These are phyloP conservation scores for Scheffersomyces lignosus DNA, from an alignment of 805 yeast genomes.

Conservation along the genomic window DNA sequence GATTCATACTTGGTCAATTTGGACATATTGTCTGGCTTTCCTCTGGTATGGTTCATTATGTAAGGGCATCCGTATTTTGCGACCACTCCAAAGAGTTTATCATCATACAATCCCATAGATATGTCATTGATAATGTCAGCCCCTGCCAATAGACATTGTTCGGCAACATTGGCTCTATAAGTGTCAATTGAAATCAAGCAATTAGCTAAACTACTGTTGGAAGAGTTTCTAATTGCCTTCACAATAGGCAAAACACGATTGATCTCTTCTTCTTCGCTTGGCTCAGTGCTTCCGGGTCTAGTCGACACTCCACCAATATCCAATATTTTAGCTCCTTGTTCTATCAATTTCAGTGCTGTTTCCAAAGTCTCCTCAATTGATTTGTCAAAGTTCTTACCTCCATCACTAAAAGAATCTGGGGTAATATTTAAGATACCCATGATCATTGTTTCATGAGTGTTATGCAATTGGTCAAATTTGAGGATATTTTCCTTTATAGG, in stretches of 20 bases:
- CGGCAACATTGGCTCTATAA: constrained; percentile 74
- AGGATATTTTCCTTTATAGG: constrained; percentile 14
- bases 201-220: constrained; percentile 29
- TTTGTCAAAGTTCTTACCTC: constrained; percentile 48
- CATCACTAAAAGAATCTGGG: constrained; percentile 95
- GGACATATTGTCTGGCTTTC: constrained; percentile 74
- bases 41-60: constrained; percentile 82
- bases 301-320: constrained; percentile 97
- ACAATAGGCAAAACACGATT: constrained; percentile 70
- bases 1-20: constrained; percentile 53
- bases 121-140: constrained; percentile 93
- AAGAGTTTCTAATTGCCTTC: constrained; percentile 51
- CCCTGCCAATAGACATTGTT: constrained; percentile 65
- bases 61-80: constrained; percentile 73
- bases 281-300: constrained; percentile 74
- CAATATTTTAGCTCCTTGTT: constrained; percentile 68
- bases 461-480: constrained; percentile 46
- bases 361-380: constrained; percentile 41
- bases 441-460: constrained; percentile 54
- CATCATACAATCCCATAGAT: constrained; percentile 75
- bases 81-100: constrained; percentile 63
- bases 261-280: constrained; percentile 65
- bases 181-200: constrained; percentile 84
- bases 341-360: constrained; percentile 50
- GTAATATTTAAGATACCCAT: constrained; percentile 92